phyloP scores from a whole-genome alignment of 2,329 filamentous ascomycete species.

The Balansia obtecta region DNA sequence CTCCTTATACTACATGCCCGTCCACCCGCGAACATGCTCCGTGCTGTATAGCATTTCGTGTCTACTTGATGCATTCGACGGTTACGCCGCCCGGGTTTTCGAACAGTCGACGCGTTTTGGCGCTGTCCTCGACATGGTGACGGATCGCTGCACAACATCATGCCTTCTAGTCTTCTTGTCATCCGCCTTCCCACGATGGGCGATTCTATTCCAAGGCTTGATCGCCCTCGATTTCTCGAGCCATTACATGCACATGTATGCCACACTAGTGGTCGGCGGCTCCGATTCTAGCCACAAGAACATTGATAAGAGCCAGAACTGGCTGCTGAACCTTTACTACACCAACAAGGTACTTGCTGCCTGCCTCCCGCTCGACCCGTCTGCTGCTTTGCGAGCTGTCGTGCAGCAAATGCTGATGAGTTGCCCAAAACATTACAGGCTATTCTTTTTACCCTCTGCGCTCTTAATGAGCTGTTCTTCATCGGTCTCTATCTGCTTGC shows the following conservation, averaged over 20 bases:
- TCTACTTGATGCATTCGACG: conserved; percentile 88
- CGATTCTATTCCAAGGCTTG: conserved; percentile 84
- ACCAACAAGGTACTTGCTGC: conserved; percentile 68
- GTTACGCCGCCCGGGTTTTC: conserved; percentile 67
- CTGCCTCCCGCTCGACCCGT: background rate
- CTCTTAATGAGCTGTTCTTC: conserved; percentile 92
- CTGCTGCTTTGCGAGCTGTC: conserved; percentile 9
- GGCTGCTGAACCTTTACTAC: conserved; percentile 90
- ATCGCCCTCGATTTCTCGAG: conserved; percentile 89
- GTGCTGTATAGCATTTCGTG: conserved; percentile 88
- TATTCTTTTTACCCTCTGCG: conserved; percentile 84
- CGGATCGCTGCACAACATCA: conserved; percentile 90
- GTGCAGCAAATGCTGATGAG: conserved; percentile 1
- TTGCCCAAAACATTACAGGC: conserved; percentile 37
- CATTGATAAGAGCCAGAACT: conserved; percentile 76
- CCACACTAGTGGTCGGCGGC: conserved; percentile 78
- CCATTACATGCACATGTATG: conserved; percentile 99
- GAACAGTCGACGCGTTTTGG: conserved; percentile 93
- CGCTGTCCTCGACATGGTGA: conserved; percentile 97
- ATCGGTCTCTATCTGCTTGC: conserved; percentile 95
- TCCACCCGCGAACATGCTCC: conserved; percentile 92
- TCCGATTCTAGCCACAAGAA: conserved; percentile 80
- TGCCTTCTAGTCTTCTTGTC: conserved; percentile 91
- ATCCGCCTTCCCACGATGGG: conserved; percentile 87
- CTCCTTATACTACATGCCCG: conserved; percentile 97